Percentiles rank a stretch among this genome's conserved stretches.
phyloP scores from a whole-genome alignment of 768 basidiomycete genomes.

The Naganishia vishniacii region DNA sequence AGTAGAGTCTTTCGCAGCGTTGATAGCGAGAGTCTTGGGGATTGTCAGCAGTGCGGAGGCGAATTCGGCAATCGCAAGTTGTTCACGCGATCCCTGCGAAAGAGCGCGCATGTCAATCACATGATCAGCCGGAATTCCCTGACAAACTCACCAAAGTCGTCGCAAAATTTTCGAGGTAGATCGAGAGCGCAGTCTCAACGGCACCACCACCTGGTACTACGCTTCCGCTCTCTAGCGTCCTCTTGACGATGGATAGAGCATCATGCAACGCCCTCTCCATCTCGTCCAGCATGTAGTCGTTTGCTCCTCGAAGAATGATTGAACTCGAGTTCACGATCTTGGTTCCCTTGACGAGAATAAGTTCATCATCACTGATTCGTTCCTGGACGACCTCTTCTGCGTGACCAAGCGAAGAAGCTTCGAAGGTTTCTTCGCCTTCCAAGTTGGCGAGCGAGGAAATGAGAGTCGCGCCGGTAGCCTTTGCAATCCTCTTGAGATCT shows the following conservation, averaged over 20 bases:
- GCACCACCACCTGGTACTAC: slow-evolving; percentile 97
- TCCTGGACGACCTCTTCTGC: slow-evolving; percentile 97
- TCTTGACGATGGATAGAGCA: slow-evolving; percentile 87
- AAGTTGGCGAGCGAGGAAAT: slow-evolving; percentile 89
- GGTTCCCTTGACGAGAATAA: slow-evolving; percentile 94
- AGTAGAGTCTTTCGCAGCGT: slow-evolving; percentile 97
- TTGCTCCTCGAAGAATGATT: slow-evolving; percentile 89
- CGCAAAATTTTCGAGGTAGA: slow-evolving; percentile 97
- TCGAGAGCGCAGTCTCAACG: slow-evolving; percentile 91
- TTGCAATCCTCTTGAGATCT: slow-evolving; percentile 92
- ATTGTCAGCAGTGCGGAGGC: slow-evolving; percentile 86
- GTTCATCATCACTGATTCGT: slow-evolving; percentile 95
- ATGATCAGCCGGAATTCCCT: too few species aligned
- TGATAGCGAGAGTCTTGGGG: slow-evolving; percentile 92
- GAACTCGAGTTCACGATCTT: slow-evolving; percentile 91
- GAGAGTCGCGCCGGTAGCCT: slow-evolving; percentile 89
- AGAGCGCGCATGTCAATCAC: too few species aligned
- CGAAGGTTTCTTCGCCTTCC: slow-evolving; percentile 96
- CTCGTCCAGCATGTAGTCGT: slow-evolving; percentile 98
- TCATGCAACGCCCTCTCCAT: slow-evolving; percentile 98
- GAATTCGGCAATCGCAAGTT: slow-evolving; percentile 98
- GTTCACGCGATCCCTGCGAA: slow-evolving; percentile 97
- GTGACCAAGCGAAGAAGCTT: slow-evolving; percentile 77
- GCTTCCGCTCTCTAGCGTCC: slow-evolving; percentile 88
- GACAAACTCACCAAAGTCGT: slow-evolving; percentile 73